Base-by-base conservation (phyloP, 805 yeast species). In the Monosporozyma aquatica region DNA sequence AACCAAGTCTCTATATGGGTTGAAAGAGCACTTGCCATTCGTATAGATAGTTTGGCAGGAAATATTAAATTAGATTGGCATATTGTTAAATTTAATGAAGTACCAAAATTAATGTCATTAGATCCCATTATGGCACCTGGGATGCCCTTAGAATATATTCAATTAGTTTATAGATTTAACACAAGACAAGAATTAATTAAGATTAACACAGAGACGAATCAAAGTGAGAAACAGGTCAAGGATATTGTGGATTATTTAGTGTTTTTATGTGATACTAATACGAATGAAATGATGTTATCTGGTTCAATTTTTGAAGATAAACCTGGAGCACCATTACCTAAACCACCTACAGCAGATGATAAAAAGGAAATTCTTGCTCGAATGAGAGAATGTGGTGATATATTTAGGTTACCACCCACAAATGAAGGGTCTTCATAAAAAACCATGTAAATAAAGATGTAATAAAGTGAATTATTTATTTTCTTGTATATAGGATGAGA, bases 51-150 rank as follows among this genome's bases (percentile, higher is more conserved):
- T 21, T 58, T 82, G 33, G 95, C 96, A 17, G 61, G 65, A 15
- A 70, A 72, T 44, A 65, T 75, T 32, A 70, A 72, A 38, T 65
- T 86, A 47, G 78, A 75, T 42, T 89, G 97, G 96, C 80, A 83
- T 53, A 67, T 89, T 41, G 65, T 79, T 22, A 77, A 80, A 51
- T 78, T 87, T 53, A 81, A 77, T 51, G 65, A 69, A 25, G 71
- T 76, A 37, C 97, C 97, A 21, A 82, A 80, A 58, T 68, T 87
- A 25, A 70, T 84, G 37, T 71, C 80, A 3, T 75, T 89, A 53
- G 80, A 81, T 49, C 78, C 83, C 2, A 67, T 82, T 52, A 78
- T 83, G 58, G 52, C 74, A 42, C 79, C 80, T 4, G 76, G 75
- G 15, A 64, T 64, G 43, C 76, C 79, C 0, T 58, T 75, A 14